These are phyloP conservation scores for Xerocomus spinulosus DNA, from an alignment of 768 basidiomycete genomes.

Conservation along the genomic window DNA sequence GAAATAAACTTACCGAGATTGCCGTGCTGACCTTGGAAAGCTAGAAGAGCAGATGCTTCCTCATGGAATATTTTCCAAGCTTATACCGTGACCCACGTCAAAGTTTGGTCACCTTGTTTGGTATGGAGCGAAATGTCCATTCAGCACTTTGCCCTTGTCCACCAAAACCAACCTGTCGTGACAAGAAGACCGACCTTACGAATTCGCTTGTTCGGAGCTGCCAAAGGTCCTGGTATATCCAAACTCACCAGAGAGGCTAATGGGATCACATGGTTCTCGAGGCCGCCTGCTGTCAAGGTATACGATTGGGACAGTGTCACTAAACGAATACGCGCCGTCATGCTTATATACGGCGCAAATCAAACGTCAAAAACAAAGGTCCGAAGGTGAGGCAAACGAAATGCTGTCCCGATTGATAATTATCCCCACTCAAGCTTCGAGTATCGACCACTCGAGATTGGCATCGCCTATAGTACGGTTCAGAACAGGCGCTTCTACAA, in stretches of 20 bases:
- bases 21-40: background rate
- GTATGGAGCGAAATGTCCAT: background rate
- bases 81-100: background rate
- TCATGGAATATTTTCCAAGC: background rate
- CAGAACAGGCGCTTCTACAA: background rate
- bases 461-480: background rate
- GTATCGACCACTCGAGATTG: too few relatives aligned
- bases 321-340: too few relatives aligned
- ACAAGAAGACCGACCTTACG: background rate
- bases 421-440: too few relatives aligned
- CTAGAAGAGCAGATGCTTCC: too few relatives aligned
- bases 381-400: too few relatives aligned
- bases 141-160: background rate
- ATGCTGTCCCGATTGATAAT: too few relatives aligned
- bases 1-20: too few relatives aligned
- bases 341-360: too few relatives aligned
- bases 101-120: slow-evolving; percentile 2
- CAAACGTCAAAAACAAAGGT: too few relatives aligned
- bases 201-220: too few relatives aligned
- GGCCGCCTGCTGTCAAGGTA: background rate
- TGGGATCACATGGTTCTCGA: background rate
- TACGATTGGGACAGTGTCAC: too few relatives aligned
- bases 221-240: too few relatives aligned
- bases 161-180: background rate
- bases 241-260: background rate